Conservation (phyloP, 2,329 filamentous ascomycete genomes). For the Diaporthe citrichinensis region DNA sequence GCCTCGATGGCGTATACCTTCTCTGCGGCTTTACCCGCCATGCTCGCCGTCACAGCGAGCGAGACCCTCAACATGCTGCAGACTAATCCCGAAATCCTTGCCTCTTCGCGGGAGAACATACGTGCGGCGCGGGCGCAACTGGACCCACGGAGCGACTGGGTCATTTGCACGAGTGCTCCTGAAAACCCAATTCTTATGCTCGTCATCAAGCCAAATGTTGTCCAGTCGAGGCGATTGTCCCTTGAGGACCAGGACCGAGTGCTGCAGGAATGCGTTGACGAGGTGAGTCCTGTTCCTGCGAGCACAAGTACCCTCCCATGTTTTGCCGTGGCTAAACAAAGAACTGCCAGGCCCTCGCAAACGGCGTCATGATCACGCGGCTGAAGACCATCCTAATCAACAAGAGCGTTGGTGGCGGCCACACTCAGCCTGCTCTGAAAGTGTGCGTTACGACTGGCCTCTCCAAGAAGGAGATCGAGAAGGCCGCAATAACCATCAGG, state of each 20-base stretch:
- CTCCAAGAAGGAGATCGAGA: slow-evolving; percentile 95
- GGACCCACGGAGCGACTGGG: slow-evolving; percentile 94
- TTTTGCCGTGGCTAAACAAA: slow-evolving; percentile 36
- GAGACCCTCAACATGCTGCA: slow-evolving; percentile 91
- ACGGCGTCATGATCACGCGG: slow-evolving; percentile 90
- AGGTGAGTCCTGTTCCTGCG: slow-evolving; percentile 71
- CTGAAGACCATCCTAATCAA: slow-evolving; percentile 83
- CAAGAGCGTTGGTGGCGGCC: slow-evolving; percentile 73
- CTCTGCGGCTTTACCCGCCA: slow-evolving; percentile 92
- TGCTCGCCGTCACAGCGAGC: slow-evolving; percentile 95
- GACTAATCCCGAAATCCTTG: slow-evolving; percentile 85
- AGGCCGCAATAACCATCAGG: slow-evolving; percentile 87
- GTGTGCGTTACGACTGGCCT: slow-evolving; percentile 90
- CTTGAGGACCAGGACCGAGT: slow-evolving; percentile 86
- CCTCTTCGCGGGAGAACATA: slow-evolving; percentile 87
- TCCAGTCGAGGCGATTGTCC: slow-evolving; percentile 77
- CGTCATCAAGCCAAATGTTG: slow-evolving; percentile 85
- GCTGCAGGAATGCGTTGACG: slow-evolving; percentile 93
- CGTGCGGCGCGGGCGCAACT: slow-evolving; percentile 87
- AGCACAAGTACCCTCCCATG: slow-evolving; percentile 3
- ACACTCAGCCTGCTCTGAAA: slow-evolving; percentile 86
- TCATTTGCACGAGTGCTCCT: slow-evolving; percentile 81
- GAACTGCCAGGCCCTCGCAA: slow-evolving; percentile 77
- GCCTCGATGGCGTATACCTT: slow-evolving; percentile 94
- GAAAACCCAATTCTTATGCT: slow-evolving; percentile 93